Conservation (phyloP, 148 eudicot genomes). For the Chenopodium berlandieri region DNA sequence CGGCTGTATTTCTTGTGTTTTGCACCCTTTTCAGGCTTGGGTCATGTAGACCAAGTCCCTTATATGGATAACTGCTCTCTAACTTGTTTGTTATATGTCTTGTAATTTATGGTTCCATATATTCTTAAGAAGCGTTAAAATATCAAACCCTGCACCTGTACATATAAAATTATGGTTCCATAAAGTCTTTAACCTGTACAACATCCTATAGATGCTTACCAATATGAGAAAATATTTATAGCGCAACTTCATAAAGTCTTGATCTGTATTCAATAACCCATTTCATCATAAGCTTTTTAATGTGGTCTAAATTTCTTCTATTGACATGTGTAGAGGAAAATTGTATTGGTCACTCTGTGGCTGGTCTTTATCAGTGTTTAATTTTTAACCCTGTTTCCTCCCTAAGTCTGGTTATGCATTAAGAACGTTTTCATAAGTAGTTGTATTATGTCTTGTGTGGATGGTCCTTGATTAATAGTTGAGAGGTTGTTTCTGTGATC, state of each 20-base stretch:
- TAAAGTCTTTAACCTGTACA: background rate
- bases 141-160: background rate
- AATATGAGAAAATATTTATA: background rate
- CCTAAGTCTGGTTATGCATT: background rate
- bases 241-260: background rate
- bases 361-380: background rate
- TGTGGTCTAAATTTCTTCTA: background rate
- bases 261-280: background rate
- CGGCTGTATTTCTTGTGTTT: too few relatives aligned
- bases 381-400: background rate
- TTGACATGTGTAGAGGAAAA: background rate
- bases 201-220: background rate
- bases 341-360: background rate
- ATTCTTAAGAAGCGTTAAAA: too few relatives aligned
- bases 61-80: too few relatives aligned
- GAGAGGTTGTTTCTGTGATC: background rate
- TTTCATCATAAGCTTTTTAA: background rate
- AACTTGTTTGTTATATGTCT: too few relatives aligned
- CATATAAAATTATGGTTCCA: too few relatives aligned
- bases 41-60: too few relatives aligned
- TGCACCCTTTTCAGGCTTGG: too few relatives aligned
- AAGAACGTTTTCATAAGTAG: background rate
- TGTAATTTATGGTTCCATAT: too few relatives aligned
- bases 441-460: background rate
- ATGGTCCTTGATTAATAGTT: background rate